These are phyloP conservation scores for Arctium lappa DNA, from an alignment of 129 eudicot species.

Conservation along the genomic window DNA sequence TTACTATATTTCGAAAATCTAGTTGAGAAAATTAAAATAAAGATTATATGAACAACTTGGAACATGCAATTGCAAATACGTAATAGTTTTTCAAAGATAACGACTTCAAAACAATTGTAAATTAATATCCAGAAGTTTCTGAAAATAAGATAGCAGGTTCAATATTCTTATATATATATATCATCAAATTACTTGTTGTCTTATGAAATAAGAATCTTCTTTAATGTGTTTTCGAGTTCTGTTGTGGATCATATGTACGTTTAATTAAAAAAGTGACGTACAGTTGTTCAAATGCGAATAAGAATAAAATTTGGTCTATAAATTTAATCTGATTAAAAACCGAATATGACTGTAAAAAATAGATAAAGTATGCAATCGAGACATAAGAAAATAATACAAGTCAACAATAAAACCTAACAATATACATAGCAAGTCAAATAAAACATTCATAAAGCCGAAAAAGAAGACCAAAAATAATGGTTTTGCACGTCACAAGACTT, in stretches of 20 bases:
- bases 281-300: background rate
- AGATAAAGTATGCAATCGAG: background rate
- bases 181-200: too few relatives aligned
- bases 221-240: background rate
- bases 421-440: background rate
- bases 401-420: background rate
- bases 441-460: constrained; percentile 19
- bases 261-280: background rate
- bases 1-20: background rate
- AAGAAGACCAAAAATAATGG: constrained; percentile 18
- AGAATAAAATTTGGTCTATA: background rate
- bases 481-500: constrained; percentile 27
- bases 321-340: background rate
- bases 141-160: background rate
- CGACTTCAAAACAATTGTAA: background rate
- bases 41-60: background rate
- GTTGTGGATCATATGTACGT: background rate
- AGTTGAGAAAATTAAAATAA: background rate
- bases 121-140: background rate
- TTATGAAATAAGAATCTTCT: background rate
- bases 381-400: background rate
- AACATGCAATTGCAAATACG: background rate
- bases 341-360: background rate
- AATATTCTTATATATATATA: background rate
- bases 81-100: background rate